Conservation (phyloP, 2,329 filamentous ascomycete species). For the Penicillium sp. region DNA sequence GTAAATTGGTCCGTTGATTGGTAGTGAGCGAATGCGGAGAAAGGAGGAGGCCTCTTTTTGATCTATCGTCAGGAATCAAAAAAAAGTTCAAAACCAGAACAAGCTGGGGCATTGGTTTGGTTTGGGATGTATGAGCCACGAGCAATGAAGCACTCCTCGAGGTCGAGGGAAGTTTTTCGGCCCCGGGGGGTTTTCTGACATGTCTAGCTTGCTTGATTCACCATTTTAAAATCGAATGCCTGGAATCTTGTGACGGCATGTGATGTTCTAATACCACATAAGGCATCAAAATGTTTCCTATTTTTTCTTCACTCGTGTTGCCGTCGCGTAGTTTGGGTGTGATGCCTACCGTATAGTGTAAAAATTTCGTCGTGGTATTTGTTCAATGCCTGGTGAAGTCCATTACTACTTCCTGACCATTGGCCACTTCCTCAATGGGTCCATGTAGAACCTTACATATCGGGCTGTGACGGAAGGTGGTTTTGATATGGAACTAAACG, state of each 20-base stretch:
- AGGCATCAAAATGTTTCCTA: constrained; percentile 41
- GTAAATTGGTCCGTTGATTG: constrained; percentile 53
- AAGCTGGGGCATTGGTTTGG: constrained; percentile 38
- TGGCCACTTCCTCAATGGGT: neutral
- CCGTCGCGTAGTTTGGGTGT: constrained; percentile 11
- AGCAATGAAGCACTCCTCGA: constrained; percentile 46
- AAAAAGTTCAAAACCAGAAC: constrained; percentile 40
- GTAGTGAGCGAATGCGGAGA: constrained; percentile 25
- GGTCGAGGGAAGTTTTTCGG: constrained; percentile 25
- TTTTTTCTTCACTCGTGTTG: constrained; percentile 30
- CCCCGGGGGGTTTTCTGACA: constrained; percentile 38
- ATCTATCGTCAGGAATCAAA: constrained; percentile 38
- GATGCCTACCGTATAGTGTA: neutral
- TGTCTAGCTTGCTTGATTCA: constrained; percentile 44
- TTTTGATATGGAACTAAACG: no score
- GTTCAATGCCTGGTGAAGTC: neutral
- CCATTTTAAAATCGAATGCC: constrained; percentile 36
- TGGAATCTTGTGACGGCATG: constrained; percentile 42
- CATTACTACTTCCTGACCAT: neutral
- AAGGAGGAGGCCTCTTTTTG: constrained; percentile 35
- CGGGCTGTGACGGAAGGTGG: no score
- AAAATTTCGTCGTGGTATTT: neutral
- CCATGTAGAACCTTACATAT: no score
- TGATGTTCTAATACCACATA: constrained; percentile 48
- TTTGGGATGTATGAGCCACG: constrained; percentile 50